Base-by-base conservation (phyloP, 352 stramenopile species). In the Pythium rhizo-oryzae region DNA sequence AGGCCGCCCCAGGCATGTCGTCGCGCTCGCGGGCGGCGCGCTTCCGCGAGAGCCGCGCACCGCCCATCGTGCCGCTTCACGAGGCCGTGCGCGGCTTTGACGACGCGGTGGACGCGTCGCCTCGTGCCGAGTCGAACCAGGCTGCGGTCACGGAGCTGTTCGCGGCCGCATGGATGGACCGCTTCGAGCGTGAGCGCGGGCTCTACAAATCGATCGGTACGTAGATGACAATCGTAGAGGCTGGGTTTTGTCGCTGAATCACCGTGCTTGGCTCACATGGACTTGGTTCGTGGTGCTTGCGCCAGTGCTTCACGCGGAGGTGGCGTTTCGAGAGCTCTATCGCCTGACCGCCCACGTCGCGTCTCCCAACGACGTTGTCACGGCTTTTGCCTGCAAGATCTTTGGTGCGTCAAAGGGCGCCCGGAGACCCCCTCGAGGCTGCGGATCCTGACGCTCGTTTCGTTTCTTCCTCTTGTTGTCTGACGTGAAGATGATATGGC, bases 131-230 rank as follows among this genome's bases (percentile, higher is more conserved):
- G 19, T 79, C 85, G 13, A 89, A 86, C 49, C 76, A 91, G 35
- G 68, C 74, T 1, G 76, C 76, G 15, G 60, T 93, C 60, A 79
- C 80, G 9, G 75, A 78, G 11, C 70, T 91, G 43, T 90, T 93
- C 67, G 77, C 90, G 63, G 71, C 79, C 18, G 69, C 83, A 11
- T 93, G 84, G 84, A 72, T 91, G 55, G 71, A 73, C 13, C 76
- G 79, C 2, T 90, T 90, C 56, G 76, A 90, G 46, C 62, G 75
- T 4, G 79, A 82, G 61, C 78, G 79, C 19, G 49, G 62, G 11
- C 78, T 68, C 25, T 93, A 83, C 70, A 89, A 91, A 65, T 93
- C 84, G 15, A 76, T 90, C 59, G 78, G 84, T 92, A 58, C 39
- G 59, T 58, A 19, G n/a, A n/a, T n/a, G n/a, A n/a, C n/a, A n/a